A percentile compares a stretch with the other conserved stretches of the same genome.
phyloP scores from a whole-genome alignment of 345 rosid species.

The Chamaenerion angustifolium region DNA sequence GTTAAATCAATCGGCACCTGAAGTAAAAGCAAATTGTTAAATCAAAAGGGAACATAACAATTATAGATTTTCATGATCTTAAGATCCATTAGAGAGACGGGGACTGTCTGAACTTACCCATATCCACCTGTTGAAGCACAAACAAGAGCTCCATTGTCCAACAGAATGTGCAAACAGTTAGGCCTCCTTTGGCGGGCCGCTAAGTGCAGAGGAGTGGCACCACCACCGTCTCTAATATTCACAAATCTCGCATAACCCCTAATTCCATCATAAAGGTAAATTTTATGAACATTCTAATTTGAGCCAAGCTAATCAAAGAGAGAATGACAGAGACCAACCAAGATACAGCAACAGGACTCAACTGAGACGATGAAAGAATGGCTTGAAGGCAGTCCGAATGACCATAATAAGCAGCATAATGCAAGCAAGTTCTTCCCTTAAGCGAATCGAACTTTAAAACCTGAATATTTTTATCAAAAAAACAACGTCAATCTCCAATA shows the following conservation, averaged over 20 bases:
- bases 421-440: constrained; percentile 84
- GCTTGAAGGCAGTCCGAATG: constrained; percentile 69
- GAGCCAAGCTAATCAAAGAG: not conserved
- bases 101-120: constrained; percentile 34
- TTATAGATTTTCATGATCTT: not conserved
- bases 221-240: constrained; percentile 77
- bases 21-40: constrained; percentile 7
- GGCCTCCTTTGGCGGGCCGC: constrained; percentile 86
- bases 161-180: constrained; percentile 68
- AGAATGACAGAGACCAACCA: constrained; percentile 28
- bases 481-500: constrained; percentile 6
- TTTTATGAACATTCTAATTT: not conserved
- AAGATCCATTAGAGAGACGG: not conserved
- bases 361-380: constrained; percentile 66
- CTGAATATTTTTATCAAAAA: constrained; percentile 22
- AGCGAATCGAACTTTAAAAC: constrained; percentile 84
- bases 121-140: constrained; percentile 90
- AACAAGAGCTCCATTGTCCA: constrained; percentile 83
- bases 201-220: constrained; percentile 93
- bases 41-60: no score
- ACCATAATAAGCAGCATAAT: constrained; percentile 89
- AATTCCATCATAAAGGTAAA: not conserved
- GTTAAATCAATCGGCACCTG: constrained; percentile 31
- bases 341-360: constrained; percentile 70
- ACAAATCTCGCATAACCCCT: constrained; percentile 97